Base-by-base conservation (phyloP, 225 moss, liverwort and hornwort genomes). In the Takakia lepidozioides region DNA sequence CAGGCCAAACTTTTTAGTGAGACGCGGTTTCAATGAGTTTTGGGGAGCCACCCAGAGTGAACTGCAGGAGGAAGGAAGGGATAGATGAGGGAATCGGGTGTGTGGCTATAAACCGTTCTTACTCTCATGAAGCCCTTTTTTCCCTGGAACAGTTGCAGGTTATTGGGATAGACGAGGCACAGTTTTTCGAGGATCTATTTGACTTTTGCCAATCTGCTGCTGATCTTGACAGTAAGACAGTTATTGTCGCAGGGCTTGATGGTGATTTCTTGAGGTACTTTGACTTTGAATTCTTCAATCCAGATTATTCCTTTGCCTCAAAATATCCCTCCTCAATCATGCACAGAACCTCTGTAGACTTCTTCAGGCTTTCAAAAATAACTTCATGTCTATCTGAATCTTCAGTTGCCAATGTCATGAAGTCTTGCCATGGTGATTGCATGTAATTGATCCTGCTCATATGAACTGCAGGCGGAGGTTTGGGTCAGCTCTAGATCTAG, bases 61-160 rank as follows among this genome's bases (percentile, higher is more conserved):
- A n/a, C n/a, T n/a, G n/a, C n/a, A n/a, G n/a, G n/a, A n/a, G n/a
- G n/a, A n/a, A n/a, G n/a, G n/a, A n/a, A n/a, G n/a, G n/a, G n/a
- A n/a, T n/a, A n/a, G n/a, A n/a, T n/a, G n/a, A n/a, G n/a, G n/a
- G n/a, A n/a, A n/a, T n/a, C n/a, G n/a, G n/a, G n/a, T n/a, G n/a
- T n/a, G n/a, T n/a, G n/a, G 10, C 1, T 3, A 19, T 48, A 5
- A 6, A 24, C 17, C 51, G 29, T 6, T 8, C 30, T 26, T 51
- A 10, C 10, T 19, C 47, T 48, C 24, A 17, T n/a, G n/a, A n/a
- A n/a, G n/a, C n/a, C n/a, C n/a, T n/a, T n/a, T n/a, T n/a, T n/a
- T n/a, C n/a, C n/a, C n/a, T n/a, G n/a, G n/a, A n/a, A n/a, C 78
- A 98, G 95, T 67, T 87, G 59, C 85, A 91, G 51, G 81, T 98